A percentile compares a stretch with the other conserved stretches of the same genome.
Evolutionary conservation across 2,329 filamentous ascomycete species (phyloP).

Genomic region (Remersonia thermophila): DNA sequence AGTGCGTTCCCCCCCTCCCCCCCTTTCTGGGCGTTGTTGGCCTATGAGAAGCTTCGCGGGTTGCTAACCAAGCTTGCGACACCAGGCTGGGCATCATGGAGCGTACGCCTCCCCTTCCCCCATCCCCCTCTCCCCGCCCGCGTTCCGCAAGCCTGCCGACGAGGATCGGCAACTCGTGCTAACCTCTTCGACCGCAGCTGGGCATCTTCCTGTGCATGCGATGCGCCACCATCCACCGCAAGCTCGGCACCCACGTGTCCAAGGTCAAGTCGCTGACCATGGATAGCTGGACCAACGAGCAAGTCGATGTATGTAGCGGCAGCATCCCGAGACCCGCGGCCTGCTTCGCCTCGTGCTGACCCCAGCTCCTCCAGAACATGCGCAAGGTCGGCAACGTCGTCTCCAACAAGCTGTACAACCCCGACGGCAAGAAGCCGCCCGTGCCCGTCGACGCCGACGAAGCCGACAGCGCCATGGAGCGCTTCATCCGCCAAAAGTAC

Average conservation of each 20-base stretch:
- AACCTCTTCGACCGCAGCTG: slow-evolving; percentile 41
- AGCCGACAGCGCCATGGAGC: slow-evolving; percentile 86
- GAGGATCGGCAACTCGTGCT: no score
- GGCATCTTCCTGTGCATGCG: slow-evolving; percentile 97
- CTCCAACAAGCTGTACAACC: slow-evolving; percentile 84
- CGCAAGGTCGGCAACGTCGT: slow-evolving; percentile 75
- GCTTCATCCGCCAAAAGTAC: slow-evolving; percentile 92
- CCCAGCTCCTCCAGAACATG: slow-evolving; percentile 58
- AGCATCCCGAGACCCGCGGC: no score
- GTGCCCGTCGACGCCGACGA: slow-evolving; percentile 87
- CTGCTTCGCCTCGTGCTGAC: neutral
- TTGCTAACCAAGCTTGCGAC: slow-evolving; percentile 15
- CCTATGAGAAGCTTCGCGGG: slow-evolving; percentile 19
- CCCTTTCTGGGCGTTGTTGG: neutral
- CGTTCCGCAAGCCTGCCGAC: neutral
- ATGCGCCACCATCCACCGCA: slow-evolving; percentile 88
- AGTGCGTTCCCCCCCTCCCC: slow-evolving; percentile 42
- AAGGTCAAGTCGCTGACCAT: slow-evolving; percentile 98
- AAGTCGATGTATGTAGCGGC: slow-evolving; percentile 70
- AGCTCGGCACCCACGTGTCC: slow-evolving; percentile 92
- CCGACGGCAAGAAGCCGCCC: slow-evolving; percentile 67
- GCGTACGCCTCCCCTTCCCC: slow-evolving; percentile 44
- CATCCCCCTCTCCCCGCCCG: no score
- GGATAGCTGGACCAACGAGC: slow-evolving; percentile 93
- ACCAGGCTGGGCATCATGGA: slow-evolving; percentile 92